phyloP scores from a whole-genome alignment of 306 rosid genomes.

The Vachellia pachyceras region DNA sequence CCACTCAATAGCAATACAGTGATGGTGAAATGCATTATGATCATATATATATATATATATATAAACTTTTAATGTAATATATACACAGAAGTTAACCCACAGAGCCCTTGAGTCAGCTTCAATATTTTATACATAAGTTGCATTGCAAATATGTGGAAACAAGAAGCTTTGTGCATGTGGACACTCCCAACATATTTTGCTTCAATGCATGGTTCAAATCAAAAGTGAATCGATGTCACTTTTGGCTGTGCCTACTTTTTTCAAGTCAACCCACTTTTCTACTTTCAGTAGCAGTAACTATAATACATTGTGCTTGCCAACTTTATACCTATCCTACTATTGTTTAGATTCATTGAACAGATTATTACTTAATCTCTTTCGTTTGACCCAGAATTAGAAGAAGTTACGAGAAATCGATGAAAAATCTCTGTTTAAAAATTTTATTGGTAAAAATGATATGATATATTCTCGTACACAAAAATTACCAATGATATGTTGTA shows the following conservation, averaged over 20 bases:
- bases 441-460: too few species aligned
- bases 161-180: conserved; percentile 53
- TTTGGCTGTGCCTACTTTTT: conserved; percentile 47
- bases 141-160: conserved; percentile 36
- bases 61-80: conserved; percentile 35
- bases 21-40: too few species aligned
- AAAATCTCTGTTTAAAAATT: too few species aligned
- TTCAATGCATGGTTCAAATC: conserved; percentile 65
- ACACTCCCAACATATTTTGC: conserved; percentile 39
- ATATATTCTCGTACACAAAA: too few species aligned
- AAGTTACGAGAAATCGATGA: too few species aligned
- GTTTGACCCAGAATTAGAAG: background rate
- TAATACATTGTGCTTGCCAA: conserved; percentile 29
- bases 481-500: too few species aligned
- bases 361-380: background rate
- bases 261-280: conserved; percentile 43
- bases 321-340: conserved; percentile 10
- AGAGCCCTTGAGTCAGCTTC: conserved; percentile 63
- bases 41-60: background rate
- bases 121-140: conserved; percentile 45
- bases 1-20: too few species aligned
- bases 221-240: conserved; percentile 38
- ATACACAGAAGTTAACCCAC: conserved; percentile 41
- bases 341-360: background rate
- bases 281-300: conserved; percentile 35